Conservation (phyloP, 148 eudicot species). For the Silene conica region DNA sequence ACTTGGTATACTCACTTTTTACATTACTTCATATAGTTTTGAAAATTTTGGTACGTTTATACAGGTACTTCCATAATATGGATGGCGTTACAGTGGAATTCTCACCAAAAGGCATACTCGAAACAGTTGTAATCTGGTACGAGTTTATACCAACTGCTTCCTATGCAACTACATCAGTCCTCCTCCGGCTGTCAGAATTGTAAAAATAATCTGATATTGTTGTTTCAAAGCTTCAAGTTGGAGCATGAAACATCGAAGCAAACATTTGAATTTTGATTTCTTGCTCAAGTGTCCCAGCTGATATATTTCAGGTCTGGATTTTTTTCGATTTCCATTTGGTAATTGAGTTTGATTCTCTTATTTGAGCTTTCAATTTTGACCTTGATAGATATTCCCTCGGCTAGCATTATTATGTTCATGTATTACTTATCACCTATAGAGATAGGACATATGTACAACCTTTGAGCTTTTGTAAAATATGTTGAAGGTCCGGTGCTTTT, state of each 20-base stretch:
- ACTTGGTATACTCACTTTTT: not conserved
- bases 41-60: not conserved
- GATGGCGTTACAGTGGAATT: constrained; percentile 90
- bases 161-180: not conserved
- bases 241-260: not conserved
- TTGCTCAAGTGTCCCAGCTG: not conserved
- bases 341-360: not conserved
- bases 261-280: not conserved
- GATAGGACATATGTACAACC: not conserved
- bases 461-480: not conserved
- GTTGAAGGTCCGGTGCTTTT: not conserved
- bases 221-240: not conserved
- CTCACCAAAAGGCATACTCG: constrained; percentile 32
- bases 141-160: no score
- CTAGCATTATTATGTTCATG: not conserved
- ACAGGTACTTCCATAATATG: constrained; percentile 84
- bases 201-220: not conserved
- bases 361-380: not conserved
- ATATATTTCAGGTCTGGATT: not conserved
- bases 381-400: not conserved
- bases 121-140: constrained; percentile 23
- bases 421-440: not conserved
- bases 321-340: not conserved
- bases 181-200: not conserved
- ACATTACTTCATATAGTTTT: not conserved